These are phyloP conservation scores for Colletotrichum cordylinicola DNA, from an alignment of 2,329 filamentous ascomycete species.

Conservation along the genomic window DNA sequence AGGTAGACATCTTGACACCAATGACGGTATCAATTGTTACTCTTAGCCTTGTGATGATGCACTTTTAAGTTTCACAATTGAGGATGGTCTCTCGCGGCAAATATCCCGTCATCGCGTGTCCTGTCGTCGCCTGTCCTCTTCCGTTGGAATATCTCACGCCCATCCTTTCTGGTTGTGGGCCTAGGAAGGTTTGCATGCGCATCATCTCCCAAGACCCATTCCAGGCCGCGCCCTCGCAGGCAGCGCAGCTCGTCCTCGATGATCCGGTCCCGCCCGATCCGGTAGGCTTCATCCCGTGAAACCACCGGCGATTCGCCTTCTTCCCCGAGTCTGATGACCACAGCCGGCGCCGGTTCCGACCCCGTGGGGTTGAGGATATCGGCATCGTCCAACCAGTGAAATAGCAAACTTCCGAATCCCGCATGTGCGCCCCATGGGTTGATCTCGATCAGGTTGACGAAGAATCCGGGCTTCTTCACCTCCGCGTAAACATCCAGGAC, in stretches of 20 bases:
- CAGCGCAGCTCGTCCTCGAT: not conserved
- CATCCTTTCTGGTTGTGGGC: not conserved
- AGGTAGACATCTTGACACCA: not conserved
- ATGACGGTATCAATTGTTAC: not conserved
- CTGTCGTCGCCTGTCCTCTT: no score
- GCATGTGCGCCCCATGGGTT: not conserved
- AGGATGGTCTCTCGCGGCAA: not conserved
- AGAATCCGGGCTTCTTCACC: fast-evolving
- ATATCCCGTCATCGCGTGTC: not conserved
- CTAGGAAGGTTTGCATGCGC: not conserved
- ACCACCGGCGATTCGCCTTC: not conserved
- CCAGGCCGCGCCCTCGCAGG: not conserved
- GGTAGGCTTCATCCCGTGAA: not conserved
- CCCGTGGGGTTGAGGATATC: not conserved
- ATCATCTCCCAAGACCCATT: not conserved
- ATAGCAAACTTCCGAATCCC: not conserved
- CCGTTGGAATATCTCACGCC: not conserved
- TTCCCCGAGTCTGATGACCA: not conserved
- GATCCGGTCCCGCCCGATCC: not conserved
- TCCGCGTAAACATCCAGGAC: not conserved
- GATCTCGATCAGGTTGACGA: not conserved
- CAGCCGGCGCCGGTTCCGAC: not conserved
- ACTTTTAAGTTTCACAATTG: not conserved
- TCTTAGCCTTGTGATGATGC: not conserved
- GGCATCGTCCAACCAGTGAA: not conserved